phyloP scores from a whole-genome alignment of 345 rosid species.

The Punica granatum region DNA sequence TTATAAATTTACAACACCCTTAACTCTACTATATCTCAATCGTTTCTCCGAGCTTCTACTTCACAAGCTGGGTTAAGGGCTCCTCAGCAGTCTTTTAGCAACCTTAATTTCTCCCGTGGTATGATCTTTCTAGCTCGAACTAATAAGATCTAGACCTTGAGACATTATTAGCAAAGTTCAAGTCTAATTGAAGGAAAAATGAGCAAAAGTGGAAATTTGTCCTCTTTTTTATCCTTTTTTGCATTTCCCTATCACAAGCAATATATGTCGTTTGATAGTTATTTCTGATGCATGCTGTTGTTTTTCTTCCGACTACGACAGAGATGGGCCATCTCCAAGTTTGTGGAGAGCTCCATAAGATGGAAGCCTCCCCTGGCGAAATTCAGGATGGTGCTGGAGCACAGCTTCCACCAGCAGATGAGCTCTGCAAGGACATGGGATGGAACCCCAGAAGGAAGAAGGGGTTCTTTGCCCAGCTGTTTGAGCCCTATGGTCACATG shows the following conservation, averaged over 20 bases:
- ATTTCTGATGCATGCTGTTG: too few relatives aligned
- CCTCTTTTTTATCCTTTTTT: too few relatives aligned
- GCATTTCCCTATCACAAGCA: too few relatives aligned
- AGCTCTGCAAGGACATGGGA: conserved; percentile 39
- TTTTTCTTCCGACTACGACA: neutral
- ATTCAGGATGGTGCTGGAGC: conserved; percentile 37
- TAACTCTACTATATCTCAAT: conserved; percentile 23
- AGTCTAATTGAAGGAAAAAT: too few relatives aligned
- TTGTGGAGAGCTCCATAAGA: conserved; percentile 25
- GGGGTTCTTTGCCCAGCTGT: conserved; percentile 25
- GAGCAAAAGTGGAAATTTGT: too few relatives aligned
- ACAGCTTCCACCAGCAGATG: conserved; percentile 20
- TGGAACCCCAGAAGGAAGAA: conserved; percentile 29
- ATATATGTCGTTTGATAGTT: too few relatives aligned
- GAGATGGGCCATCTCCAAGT: conserved; percentile 29
- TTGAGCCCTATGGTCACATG: conserved; percentile 27
- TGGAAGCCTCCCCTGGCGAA: conserved; percentile 23
- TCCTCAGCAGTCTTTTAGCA: conserved; percentile 24
- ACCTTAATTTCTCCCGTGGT: conserved; percentile 39
- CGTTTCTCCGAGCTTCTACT: conserved; percentile 40
- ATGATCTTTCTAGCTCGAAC: neutral
- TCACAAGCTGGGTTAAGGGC: conserved; percentile 46
- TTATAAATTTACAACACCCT: too few relatives aligned
- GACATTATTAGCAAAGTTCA: too few relatives aligned
- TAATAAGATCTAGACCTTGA: too few relatives aligned